Base-by-base conservation (phyloP, 306 rosid species). In the Vigna nakashimae region DNA sequence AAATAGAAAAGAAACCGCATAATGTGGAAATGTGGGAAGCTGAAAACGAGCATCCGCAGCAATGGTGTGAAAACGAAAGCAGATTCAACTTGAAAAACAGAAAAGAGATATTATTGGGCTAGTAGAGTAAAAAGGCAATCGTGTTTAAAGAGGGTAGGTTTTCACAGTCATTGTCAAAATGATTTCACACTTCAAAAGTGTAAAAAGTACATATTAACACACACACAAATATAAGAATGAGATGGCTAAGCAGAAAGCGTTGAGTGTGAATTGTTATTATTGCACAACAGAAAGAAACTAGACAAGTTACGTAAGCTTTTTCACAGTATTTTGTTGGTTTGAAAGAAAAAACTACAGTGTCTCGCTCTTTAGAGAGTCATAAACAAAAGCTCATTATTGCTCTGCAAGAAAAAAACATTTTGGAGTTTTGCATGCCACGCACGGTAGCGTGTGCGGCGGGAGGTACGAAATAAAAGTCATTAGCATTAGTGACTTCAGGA, bases 391-490 rank as follows among this genome's bases (percentile, higher is more conserved):
- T 50, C 50, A 48, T 70, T 5, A 59, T 56, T 22, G 5, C 43
- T 22, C 26, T 73, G 55, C 55, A 56, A 56, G 67, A 20, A 73
- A 28, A 20, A 73, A 46, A 57, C 13, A 43, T 26, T 58, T 74
- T 43, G 69, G 57, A 42, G 56, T 58, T 58, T 43, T 57, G 22
- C 22, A 20, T 20, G 22, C 22, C 22, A 20, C 66, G 28, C 56
- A 57, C 18, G 69, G 68, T 57, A 43, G 45, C 78, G 57, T 43
- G 78, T 74, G 30, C 20, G 69, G 46, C 69, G 57, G 69, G 69
- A 43, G 78, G 24, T 57, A 63, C 48, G 14, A 65, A 38, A 65
- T 4, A 38, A 9, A 38, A 65, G 30, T 3, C 70, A 65, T 65
- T 9, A 64, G 7, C 69, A 64, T n/a, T 36, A 3, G 28, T 64